Conservation (phyloP, 805 yeast genomes). For the Lachancea sp. region DNA sequence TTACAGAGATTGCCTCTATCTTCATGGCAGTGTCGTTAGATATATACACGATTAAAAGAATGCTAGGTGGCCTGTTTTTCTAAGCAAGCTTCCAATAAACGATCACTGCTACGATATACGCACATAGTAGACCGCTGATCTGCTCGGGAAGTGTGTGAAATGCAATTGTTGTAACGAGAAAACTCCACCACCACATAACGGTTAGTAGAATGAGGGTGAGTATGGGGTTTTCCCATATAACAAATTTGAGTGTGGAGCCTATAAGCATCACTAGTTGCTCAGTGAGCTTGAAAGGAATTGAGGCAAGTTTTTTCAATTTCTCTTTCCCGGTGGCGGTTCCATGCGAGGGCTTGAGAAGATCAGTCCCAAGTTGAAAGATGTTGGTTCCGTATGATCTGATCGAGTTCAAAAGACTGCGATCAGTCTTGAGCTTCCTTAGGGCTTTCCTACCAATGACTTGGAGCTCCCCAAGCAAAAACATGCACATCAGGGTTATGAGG, state of each 20-base stretch:
- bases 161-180: conserved; percentile 72
- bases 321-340: not conserved
- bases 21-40: conserved; percentile 57
- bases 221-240: conserved; percentile 25
- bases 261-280: conserved; percentile 5
- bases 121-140: conserved; percentile 60
- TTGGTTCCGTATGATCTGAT: not conserved
- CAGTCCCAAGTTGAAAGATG: not conserved
- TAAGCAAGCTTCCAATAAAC: conserved; percentile 11
- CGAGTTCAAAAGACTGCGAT: not conserved
- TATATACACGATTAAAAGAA: not conserved
- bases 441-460: conserved; percentile 17
- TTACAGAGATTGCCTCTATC: conserved; percentile 67
- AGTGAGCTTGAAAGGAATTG: conserved; percentile 10
- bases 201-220: conserved; percentile 32
- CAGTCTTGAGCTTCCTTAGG: not conserved
- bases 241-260: conserved; percentile 4
- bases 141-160: conserved; percentile 81
- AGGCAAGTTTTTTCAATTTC: conserved; percentile 7
- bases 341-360: not conserved
- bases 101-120: conserved; percentile 37
- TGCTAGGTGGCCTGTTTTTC: not conserved
- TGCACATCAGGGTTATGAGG: conserved; percentile 40
- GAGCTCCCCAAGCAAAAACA: conserved; percentile 58
- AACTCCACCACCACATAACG: conserved; percentile 77